These are phyloP conservation scores for Fusarium burgessii DNA, from an alignment of 2,329 filamentous ascomycete species.

Conservation along the genomic window DNA sequence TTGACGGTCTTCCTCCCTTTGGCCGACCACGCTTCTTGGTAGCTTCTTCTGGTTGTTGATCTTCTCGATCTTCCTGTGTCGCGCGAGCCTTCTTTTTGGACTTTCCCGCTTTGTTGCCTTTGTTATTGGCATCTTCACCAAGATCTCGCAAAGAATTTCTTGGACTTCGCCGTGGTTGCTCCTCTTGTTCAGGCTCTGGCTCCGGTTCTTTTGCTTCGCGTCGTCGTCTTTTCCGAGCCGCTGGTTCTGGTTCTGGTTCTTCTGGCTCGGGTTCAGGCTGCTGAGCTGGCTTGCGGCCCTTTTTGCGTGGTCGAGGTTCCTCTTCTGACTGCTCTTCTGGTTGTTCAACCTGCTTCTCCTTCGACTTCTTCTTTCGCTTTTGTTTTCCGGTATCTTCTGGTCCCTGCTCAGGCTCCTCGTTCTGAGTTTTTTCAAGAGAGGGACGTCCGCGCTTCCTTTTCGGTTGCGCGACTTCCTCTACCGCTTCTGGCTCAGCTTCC, in stretches of 20 bases:
- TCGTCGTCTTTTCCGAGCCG: constrained; percentile 30
- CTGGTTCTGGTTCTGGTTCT: constrained; percentile 9
- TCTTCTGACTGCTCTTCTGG: constrained; percentile 23
- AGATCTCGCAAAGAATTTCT: constrained; percentile 35
- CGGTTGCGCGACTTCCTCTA: constrained; percentile 40
- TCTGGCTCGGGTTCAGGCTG: constrained; percentile 25
- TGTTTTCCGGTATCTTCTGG: constrained; percentile 28
- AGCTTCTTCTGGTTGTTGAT: constrained; percentile 19
- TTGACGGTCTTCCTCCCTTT: constrained; percentile 14
- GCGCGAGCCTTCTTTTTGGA: constrained; percentile 22
- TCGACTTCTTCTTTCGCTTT: constrained; percentile 27
- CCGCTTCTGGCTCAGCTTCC: constrained; percentile 5
- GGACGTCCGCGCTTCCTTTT: constrained; percentile 54
- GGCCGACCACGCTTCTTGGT: constrained; percentile 33
- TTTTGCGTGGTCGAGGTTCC: constrained; percentile 28
- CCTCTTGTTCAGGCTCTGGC: constrained; percentile 10
- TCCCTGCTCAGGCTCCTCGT: background rate
- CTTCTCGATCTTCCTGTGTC: constrained; percentile 11
- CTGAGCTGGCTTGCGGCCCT: constrained; percentile 12
- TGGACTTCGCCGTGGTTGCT: constrained; percentile 29
- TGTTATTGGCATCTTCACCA: constrained; percentile 29
- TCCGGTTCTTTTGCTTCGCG: constrained; percentile 7
- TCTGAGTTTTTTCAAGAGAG: constrained; percentile 40
- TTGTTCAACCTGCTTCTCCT: constrained; percentile 15
- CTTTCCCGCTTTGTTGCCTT: constrained; percentile 20